A percentile compares a stretch with the other conserved stretches of the same genome.
Evolutionary conservation across 768 basidiomycete species (phyloP).

Genomic region (Coprinopsis marcescibilis): DNA sequence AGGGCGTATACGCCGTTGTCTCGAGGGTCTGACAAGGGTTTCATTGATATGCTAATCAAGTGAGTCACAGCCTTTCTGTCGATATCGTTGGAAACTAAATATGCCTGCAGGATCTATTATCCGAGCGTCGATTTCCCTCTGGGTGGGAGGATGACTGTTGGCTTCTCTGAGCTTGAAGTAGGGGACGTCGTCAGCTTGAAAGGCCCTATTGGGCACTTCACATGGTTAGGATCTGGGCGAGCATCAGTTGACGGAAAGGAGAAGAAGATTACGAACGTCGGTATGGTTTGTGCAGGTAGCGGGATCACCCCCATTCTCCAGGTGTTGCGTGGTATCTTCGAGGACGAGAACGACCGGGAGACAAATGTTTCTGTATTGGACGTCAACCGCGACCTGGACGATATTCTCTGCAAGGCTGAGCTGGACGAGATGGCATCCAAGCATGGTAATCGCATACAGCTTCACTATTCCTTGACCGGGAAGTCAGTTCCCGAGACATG

Average conservation of each 20-base stretch:
- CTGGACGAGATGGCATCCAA: slow-evolving; percentile 32
- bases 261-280: slow-evolving; percentile 33
- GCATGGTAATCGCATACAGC: slow-evolving; percentile 26
- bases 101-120: slow-evolving; percentile 34
- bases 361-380: slow-evolving; percentile 43
- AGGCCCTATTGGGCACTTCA: slow-evolving; percentile 54
- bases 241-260: slow-evolving; percentile 31
- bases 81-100: not conserved
- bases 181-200: slow-evolving; percentile 52
- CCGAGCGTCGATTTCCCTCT: slow-evolving; percentile 27
- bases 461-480: slow-evolving; percentile 41
- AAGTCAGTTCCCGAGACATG: slow-evolving; percentile 28
- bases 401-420: slow-evolving; percentile 47
- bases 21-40: slow-evolving; percentile 31
- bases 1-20: slow-evolving; percentile 61
- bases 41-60: slow-evolving; percentile 52
- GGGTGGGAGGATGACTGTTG: slow-evolving; percentile 51
- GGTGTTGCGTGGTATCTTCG: slow-evolving; percentile 38
- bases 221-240: slow-evolving; percentile 39
- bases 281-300: slow-evolving; percentile 54
- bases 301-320: slow-evolving; percentile 59
- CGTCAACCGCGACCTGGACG: slow-evolving; percentile 39
- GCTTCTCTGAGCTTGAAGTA: slow-evolving; percentile 36
- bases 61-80: slow-evolving; percentile 16
- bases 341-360: slow-evolving; percentile 28